A percentile compares a stretch with the other conserved stretches of the same genome.
These are phyloP conservation scores for Fusarium caatingaense DNA, from an alignment of 2,329 filamentous ascomycete species.

Conservation along the genomic window DNA sequence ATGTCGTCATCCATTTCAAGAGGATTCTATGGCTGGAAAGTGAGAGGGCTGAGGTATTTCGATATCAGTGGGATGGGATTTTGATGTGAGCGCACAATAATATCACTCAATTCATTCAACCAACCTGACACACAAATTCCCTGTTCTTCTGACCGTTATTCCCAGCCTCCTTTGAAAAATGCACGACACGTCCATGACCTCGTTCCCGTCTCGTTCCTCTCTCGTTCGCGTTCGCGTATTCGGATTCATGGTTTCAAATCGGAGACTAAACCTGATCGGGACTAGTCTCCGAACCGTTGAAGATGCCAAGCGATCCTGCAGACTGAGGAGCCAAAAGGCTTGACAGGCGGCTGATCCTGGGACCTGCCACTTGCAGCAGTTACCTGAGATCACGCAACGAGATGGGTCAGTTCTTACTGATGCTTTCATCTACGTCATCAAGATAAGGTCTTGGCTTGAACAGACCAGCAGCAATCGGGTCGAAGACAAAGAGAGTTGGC, in stretches of 20 bases:
- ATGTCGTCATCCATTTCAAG: slow-evolving; percentile 26
- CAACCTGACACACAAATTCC: neutral
- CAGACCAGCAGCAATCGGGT: rapidly evolving
- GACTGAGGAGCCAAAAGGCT: neutral
- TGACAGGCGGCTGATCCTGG: neutral
- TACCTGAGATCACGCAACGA: neutral
- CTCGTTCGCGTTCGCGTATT: slow-evolving; percentile 9
- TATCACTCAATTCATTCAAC: neutral
- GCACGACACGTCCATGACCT: neutral
- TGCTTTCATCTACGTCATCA: neutral
- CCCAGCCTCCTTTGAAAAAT: neutral
- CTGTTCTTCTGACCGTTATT: neutral
- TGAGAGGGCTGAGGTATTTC: slow-evolving; percentile 23
- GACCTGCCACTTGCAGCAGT: neutral
- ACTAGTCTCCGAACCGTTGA: slow-evolving; percentile 37
- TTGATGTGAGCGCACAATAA: slow-evolving; percentile 9
- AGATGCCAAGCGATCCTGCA: slow-evolving; percentile 1
- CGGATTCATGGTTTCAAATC: slow-evolving; percentile 31
- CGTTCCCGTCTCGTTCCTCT: neutral
- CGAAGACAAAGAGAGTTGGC: rapidly evolving
- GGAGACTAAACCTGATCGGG: slow-evolving; percentile 49
- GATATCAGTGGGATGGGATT: slow-evolving; percentile 28
- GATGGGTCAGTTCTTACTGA: neutral
- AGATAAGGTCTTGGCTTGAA: no score
- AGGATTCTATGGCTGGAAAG: slow-evolving; percentile 37